A percentile compares a stretch with the other conserved stretches of the same genome.
Evolutionary conservation across 805 yeast genomes (phyloP).

Genomic region (Saturnispora sanitii): DNA sequence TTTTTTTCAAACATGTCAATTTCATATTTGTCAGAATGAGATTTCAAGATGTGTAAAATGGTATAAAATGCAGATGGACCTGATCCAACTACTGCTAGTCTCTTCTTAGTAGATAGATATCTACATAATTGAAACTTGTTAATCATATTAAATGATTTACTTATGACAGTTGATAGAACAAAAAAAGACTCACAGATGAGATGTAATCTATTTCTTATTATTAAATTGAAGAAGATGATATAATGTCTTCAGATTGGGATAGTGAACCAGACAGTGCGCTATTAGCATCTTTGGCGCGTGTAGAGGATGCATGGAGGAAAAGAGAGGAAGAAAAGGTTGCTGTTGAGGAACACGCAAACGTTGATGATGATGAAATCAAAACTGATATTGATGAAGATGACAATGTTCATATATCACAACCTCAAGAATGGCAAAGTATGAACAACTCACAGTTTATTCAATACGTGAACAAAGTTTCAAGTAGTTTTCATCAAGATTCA

Average conservation of each 20-base stretch:
- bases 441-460: constrained; percentile 31
- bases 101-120: constrained; percentile 10
- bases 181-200: neutral
- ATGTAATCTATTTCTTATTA: neutral
- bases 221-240: neutral
- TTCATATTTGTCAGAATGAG: constrained; percentile 17
- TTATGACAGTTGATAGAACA: neutral
- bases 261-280: constrained; percentile 1
- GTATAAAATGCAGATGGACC: constrained; percentile 98
- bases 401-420: constrained; percentile 7
- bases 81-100: constrained; percentile 77
- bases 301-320: neutral
- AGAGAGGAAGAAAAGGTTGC: neutral
- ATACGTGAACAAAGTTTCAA: constrained; percentile 22
- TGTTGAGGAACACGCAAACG: neutral
- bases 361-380: constrained; percentile 1
- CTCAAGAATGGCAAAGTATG: constrained; percentile 28
- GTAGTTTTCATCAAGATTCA: constrained; percentile 3
- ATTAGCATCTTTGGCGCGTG: neutral
- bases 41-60: constrained; percentile 56
- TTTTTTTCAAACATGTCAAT: constrained; percentile 74
- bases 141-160: neutral
- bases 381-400: constrained; percentile 10
- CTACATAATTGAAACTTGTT: neutral
- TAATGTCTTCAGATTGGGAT: constrained; percentile 8